Evolutionary conservation across 1,284 basidiomycete species (phyloP), one percentile per base, ranked within the genome.

Genomic region (Hemileccinum hortonii): DNA sequence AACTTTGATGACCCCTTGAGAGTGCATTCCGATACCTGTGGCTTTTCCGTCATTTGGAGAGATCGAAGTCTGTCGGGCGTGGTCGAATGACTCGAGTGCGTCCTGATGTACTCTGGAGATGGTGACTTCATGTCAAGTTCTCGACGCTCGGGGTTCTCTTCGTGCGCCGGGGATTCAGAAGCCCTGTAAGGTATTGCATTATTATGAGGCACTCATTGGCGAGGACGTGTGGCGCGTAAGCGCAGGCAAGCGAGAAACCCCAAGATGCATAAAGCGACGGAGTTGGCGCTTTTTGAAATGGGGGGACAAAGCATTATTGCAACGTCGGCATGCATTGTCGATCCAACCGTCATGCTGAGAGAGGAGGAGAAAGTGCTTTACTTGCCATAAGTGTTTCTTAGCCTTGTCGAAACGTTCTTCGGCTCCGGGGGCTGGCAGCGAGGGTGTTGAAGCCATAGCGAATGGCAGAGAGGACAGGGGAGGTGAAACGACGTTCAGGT

Each of bases 351-450:
- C 40, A 42, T 18, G 36, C 44, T 26, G 41, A 47, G 53, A 59
- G 46, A 49, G 48, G 45, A 50, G 36, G 35, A 49, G 40, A 41
- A 37, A 41, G 47, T 2, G 40, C n/a, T 30, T 42, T 44, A 70
- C 66, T 71, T 59, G 57, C 66, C 66, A 68, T 54, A 68, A 24
- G 39, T 68, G 66, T 44, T 68, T 68, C 65, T 72, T 68, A 24
- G 69, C 69, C 52, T 72, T 68, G 67, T 69, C 55, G 29, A 69
- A 68, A 36, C 66, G 60, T 40, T 72, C 69, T 33, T 71, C 67
- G 46, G 56, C 12, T 41, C 58, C 63, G 37, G 49, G 49, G 18
- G 48, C 22, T 47, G 57, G 51, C 11, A 51, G 43, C 37, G 69
- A 59, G 18, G 64, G 41, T 43, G 57, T 36, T 43, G 66, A 70